phyloP scores from a whole-genome alignment of 306 rosid genomes.

The Quercus bicolor region DNA sequence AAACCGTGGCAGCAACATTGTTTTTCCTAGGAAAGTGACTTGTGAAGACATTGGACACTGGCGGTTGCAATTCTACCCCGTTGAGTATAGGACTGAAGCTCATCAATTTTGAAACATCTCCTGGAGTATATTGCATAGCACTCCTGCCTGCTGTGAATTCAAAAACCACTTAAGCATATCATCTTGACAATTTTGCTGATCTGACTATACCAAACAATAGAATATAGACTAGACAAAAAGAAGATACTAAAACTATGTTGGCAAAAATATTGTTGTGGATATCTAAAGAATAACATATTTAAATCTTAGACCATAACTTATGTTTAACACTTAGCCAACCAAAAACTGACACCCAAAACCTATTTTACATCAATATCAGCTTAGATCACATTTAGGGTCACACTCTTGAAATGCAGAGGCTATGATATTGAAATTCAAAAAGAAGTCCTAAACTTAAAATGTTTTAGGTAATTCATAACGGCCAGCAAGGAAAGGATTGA shows the following conservation, averaged over 20 bases:
- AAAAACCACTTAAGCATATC: conserved; percentile 6
- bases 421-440: background rate
- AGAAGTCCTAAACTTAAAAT: background rate
- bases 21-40: conserved; percentile 39
- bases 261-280: background rate
- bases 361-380: background rate
- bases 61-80: conserved; percentile 49
- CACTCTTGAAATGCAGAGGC: background rate
- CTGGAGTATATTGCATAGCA: conserved; percentile 76
- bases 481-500: background rate
- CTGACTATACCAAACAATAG: conserved; percentile 5
- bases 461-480: conserved; percentile 1
- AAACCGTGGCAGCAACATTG: conserved; percentile 48
- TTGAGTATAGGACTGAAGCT: conserved; percentile 53
- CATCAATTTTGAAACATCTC: conserved; percentile 60
- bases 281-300: conserved; percentile 11
- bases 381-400: background rate
- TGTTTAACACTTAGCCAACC: conserved; percentile 12
- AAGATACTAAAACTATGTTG: background rate
- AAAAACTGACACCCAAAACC: conserved; percentile 8
- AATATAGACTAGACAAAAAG: conserved; percentile 14
- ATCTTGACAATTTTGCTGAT: conserved; percentile 7
- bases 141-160: conserved; percentile 53
- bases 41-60: conserved; percentile 38
- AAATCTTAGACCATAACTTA: conserved; percentile 22